Evolutionary conservation across 1,284 basidiomycete species (phyloP), one percentile per base, ranked within the genome.

Genomic region (Flammula alnicola): DNA sequence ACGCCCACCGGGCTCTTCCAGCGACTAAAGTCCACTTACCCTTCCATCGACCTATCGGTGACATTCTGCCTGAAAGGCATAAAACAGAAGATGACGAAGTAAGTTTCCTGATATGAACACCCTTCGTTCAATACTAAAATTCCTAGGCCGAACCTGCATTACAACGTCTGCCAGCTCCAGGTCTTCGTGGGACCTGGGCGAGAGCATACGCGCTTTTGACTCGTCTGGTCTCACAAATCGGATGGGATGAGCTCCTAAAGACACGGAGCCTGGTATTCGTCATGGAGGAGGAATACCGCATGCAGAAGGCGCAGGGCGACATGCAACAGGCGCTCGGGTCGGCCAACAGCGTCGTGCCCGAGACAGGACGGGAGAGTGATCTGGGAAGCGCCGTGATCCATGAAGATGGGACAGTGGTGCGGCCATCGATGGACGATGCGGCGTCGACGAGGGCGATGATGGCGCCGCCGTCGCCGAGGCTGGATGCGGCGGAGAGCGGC

Each of bases 251-350:
- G 74, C 80, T 99, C 11, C 80, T 99, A 49, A 94, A 94, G 74
- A 91, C 91, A 23, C 86, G 96, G 77, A 95, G 91, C 67, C 75
- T 79, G 39, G 96, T 99, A 8, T 99, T 99, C 70, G 97, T 99
- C 30, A 99, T 99, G 96, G 96, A 99, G 69, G 96, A 99, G 67
- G 96, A 99, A 69, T 99, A 99, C 68, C 80, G 97, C 23, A 89
- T 82, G 84, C 86, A 91, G 69, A 91, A 90, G 63, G 84, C 84
- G 3, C 81, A 87, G n/a, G 69, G 62, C 1, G 84, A 89, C 30
- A 69, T 81, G 23, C 75, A 74, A 32, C 63, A 70, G 39, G 61
- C 66, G 23, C 51, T 59, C 4, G 47, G 52, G 0, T 58, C 60
- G 9, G 46, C 64, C 11, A 62, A 60, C 36, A 35, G 27, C 37